phyloP scores from a whole-genome alignment of 2,329 filamentous ascomycete genomes.

The Hyphodiscus sp. region DNA sequence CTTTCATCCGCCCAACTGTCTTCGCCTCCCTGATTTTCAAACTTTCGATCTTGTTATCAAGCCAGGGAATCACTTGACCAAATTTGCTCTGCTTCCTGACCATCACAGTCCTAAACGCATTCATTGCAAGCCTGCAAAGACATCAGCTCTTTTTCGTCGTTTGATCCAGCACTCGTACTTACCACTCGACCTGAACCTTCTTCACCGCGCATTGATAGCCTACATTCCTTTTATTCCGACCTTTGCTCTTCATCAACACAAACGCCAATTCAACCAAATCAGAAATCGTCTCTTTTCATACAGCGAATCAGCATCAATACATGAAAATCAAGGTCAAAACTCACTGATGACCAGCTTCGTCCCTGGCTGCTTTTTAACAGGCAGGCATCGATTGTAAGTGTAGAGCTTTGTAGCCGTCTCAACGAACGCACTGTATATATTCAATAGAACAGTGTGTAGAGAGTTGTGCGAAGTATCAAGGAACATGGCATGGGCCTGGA shows the following conservation, averaged over 20 bases:
- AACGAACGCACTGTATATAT: slow-evolving; percentile 66
- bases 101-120: slow-evolving; percentile 65
- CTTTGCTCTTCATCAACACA: slow-evolving; percentile 23
- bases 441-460: slow-evolving; percentile 59
- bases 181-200: slow-evolving; percentile 27
- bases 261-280: slow-evolving; percentile 21
- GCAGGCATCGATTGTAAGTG: slow-evolving; percentile 55
- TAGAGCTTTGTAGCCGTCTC: slow-evolving; percentile 74
- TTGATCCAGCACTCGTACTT: slow-evolving; percentile 6
- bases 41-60: slow-evolving; percentile 36
- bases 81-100: slow-evolving; percentile 66
- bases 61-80: slow-evolving; percentile 58
- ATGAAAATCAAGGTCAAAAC: neutral
- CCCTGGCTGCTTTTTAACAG: slow-evolving; percentile 47
- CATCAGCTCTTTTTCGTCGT: slow-evolving; percentile 14
- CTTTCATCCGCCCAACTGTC: slow-evolving; percentile 1
- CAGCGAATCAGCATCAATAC: neutral
- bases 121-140: slow-evolving; percentile 53
- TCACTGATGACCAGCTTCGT: slow-evolving; percentile 46
- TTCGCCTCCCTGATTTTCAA: slow-evolving; percentile 10
- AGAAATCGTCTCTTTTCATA: slow-evolving; percentile 17
- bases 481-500: slow-evolving; percentile 79
- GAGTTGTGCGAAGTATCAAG: slow-evolving; percentile 77
- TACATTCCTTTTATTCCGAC: slow-evolving; percentile 14
- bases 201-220: slow-evolving; percentile 20